These are phyloP conservation scores for Colletotrichum acutatum DNA, from an alignment of 2,329 filamentous ascomycete genomes.

Conservation along the genomic window DNA sequence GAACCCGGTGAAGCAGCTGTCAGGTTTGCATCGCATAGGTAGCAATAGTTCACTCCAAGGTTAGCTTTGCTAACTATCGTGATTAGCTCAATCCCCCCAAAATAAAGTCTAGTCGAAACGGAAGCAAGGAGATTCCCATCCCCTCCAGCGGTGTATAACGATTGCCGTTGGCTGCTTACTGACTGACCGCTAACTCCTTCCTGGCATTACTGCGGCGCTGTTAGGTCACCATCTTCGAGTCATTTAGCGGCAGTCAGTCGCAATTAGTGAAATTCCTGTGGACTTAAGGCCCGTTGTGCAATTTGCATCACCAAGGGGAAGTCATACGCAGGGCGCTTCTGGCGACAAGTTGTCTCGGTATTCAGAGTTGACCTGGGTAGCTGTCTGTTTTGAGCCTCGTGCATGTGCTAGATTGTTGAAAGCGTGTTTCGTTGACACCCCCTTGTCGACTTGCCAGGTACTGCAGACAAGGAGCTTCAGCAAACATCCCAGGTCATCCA, in stretches of 20 bases:
- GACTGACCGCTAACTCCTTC: neutral
- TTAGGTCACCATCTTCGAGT: neutral
- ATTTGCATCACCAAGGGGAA: constrained; percentile 8
- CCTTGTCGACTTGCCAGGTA: constrained; percentile 1
- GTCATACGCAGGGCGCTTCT: constrained; percentile 5
- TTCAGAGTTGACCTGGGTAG: constrained; percentile 7
- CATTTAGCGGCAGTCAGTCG: neutral
- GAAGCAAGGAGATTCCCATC: constrained; percentile 14
- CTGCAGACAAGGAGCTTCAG: neutral
- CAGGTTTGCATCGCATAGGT: constrained; percentile 18
- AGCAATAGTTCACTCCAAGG: constrained; percentile 5
- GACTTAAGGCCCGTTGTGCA: neutral
- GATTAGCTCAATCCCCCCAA: neutral
- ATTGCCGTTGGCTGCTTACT: constrained; percentile 17
- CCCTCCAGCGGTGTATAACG: neutral
- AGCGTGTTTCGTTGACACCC: constrained; percentile 18
- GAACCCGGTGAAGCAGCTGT: constrained; percentile 24
- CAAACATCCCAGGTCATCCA: neutral
- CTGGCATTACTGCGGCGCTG: neutral
- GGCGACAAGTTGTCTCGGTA: constrained; percentile 10
- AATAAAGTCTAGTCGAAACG: constrained; percentile 27
- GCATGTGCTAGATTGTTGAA: constrained; percentile 21
- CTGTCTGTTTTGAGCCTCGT: constrained; percentile 25
- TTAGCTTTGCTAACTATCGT: constrained; percentile 17
- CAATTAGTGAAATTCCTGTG: constrained; percentile 6